A percentile compares a stretch with the other conserved stretches of the same genome.
Evolutionary conservation across 192 early-diverging fungal genomes (phyloP).

Genomic region (Thamnidium elegans): DNA sequence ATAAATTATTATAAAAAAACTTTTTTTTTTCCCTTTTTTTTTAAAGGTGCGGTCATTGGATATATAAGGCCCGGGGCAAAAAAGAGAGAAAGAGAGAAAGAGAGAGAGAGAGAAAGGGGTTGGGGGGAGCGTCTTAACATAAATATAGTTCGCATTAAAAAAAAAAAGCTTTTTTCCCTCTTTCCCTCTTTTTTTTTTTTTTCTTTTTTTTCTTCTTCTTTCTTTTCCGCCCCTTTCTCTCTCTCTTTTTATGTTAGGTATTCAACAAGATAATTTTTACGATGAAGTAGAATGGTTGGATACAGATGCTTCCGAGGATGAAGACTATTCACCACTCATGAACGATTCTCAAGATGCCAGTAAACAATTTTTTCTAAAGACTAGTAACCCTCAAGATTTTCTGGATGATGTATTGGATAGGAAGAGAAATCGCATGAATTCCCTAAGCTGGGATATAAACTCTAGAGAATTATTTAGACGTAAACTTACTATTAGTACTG

Average conservation of each 20-base stretch:
- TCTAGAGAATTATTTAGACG: neutral
- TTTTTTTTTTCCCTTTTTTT: neutral
- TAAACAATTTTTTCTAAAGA: constrained; percentile 6
- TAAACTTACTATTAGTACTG: neutral
- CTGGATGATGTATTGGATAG: neutral
- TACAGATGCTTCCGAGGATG: constrained; percentile 28
- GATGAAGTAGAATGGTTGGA: constrained; percentile 21
- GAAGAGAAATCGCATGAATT: constrained; percentile 21
- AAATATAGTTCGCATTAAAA: constrained; percentile 3
- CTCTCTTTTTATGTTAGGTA: neutral
- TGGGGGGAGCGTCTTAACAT: neutral
- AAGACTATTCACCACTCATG: constrained; percentile 22
- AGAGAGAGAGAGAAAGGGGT: neutral
- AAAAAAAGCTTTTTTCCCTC: no score
- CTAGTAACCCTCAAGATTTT: neutral
- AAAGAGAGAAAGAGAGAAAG: neutral
- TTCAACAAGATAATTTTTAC: neutral
- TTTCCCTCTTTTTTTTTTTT: neutral
- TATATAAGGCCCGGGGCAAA: neutral
- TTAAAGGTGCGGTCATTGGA: neutral
- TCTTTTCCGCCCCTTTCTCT: neutral
- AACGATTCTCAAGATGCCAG: constrained; percentile 3
- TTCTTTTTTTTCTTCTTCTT: constrained; percentile 2
- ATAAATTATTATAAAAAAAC: neutral
- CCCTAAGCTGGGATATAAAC: constrained; percentile 11